These are phyloP conservation scores for Blastobotrys terrestris DNA, from an alignment of 805 yeast species.

Conservation along the genomic window DNA sequence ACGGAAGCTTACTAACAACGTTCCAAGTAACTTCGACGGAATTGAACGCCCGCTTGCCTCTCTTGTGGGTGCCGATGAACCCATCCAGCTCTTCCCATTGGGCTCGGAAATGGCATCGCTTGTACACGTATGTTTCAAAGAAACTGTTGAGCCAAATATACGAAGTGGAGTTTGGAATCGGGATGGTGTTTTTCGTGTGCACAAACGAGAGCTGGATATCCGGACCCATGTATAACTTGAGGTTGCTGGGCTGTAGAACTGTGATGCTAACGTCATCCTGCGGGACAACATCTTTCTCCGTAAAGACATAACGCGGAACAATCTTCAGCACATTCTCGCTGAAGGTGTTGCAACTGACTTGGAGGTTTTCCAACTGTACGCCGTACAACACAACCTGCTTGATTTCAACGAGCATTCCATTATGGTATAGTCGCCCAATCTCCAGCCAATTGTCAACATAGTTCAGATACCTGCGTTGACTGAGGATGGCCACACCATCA, in stretches of 20 bases:
- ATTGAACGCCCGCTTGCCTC: conserved; percentile 52
- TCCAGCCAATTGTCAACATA: conserved; percentile 45
- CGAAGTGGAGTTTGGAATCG: conserved; percentile 22
- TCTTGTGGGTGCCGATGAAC: conserved; percentile 49
- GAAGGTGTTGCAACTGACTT: conserved; percentile 17
- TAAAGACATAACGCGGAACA: conserved; percentile 12
- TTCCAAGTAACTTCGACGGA: conserved; percentile 38
- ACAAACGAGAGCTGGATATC: conserved; percentile 17
- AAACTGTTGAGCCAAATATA: conserved; percentile 41
- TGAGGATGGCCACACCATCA: conserved; percentile 61
- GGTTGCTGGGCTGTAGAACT: conserved; percentile 13
- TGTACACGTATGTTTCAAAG: conserved; percentile 34
- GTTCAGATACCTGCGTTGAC: conserved; percentile 60
- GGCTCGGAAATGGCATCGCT: conserved; percentile 11
- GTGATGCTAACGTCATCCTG: conserved; percentile 4
- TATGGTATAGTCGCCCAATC: conserved; percentile 14
- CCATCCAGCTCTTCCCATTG: conserved; percentile 62
- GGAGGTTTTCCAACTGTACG: conserved; percentile 18
- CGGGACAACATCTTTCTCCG: conserved; percentile 2
- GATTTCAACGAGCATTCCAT: conserved; percentile 16
- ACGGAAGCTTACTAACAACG: conserved; percentile 5
- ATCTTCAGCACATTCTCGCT: conserved; percentile 14
- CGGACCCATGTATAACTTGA: conserved; percentile 16
- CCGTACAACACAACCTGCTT: conserved; percentile 16
- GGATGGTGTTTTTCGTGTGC: conserved; percentile 4